A percentile compares a stretch with the other conserved stretches of the same genome.
phyloP scores from a whole-genome alignment of 768 basidiomycete species.

The Chlorophyllum brunneum region DNA sequence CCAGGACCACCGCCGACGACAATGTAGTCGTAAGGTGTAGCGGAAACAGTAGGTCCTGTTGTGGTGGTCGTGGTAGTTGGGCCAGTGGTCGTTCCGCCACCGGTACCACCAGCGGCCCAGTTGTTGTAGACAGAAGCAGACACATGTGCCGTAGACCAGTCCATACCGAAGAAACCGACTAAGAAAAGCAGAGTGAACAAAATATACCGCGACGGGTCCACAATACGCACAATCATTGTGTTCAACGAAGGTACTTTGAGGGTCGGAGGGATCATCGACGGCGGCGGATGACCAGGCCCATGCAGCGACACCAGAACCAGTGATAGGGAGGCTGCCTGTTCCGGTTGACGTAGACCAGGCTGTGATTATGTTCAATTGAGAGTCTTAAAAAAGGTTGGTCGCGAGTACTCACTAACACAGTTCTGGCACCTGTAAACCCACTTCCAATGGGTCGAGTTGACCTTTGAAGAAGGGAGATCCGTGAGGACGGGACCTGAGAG shows the following conservation, averaged over 20 bases:
- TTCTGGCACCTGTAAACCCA: slow-evolving; percentile 67
- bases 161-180: slow-evolving; percentile 61
- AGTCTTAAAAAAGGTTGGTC: too few relatives aligned
- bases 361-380: too few relatives aligned
- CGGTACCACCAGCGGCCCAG: slow-evolving; percentile 47
- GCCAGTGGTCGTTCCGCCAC: slow-evolving; percentile 32
- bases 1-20: slow-evolving; percentile 57
- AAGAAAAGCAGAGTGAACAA: background rate
- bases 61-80: slow-evolving; percentile 31
- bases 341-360: slow-evolving; percentile 37
- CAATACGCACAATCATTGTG: slow-evolving; percentile 60
- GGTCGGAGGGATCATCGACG: slow-evolving; percentile 47
- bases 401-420: slow-evolving; percentile 55
- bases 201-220: too few relatives aligned
- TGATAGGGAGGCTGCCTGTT: slow-evolving; percentile 33
- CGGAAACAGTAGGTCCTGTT: slow-evolving; percentile 26
- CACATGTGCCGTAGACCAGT: slow-evolving; percentile 44
- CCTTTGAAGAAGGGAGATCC: slow-evolving; percentile 41
- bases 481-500: slow-evolving; percentile 51
- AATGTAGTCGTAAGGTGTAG: slow-evolving; percentile 49
- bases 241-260: slow-evolving; percentile 47
- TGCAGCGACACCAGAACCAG: slow-evolving; percentile 37
- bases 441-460: slow-evolving; percentile 63
- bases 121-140: slow-evolving; percentile 40
- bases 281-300: slow-evolving; percentile 44